These are phyloP conservation scores for Claviceps sp. DNA, from an alignment of 2,329 filamentous ascomycete species.

Conservation along the genomic window DNA sequence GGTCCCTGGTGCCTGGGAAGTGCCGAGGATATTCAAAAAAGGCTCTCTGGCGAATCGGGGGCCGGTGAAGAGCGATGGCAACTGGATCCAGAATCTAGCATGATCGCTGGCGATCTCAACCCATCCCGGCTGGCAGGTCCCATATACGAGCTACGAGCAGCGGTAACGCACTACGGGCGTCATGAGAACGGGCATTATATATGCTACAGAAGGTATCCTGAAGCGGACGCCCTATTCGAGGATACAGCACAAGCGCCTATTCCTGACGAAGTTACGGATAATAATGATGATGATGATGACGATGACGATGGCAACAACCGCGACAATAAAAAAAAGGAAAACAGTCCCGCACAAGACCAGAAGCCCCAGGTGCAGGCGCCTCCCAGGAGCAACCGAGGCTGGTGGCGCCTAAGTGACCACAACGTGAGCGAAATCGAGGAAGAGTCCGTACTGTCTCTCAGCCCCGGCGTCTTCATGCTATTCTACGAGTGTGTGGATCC, in stretches of 20 bases:
- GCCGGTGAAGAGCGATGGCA: constrained; percentile 51
- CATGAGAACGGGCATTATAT: constrained; percentile 96
- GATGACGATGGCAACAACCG: background rate
- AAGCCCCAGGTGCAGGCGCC: background rate
- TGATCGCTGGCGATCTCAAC: constrained; percentile 47
- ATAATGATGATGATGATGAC: background rate
- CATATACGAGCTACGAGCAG: constrained; percentile 67
- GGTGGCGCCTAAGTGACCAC: constrained; percentile 90
- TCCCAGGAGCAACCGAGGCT: constrained; percentile 34
- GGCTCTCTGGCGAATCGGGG: constrained; percentile 9
- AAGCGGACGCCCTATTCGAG: constrained; percentile 3
- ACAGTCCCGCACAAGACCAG: constrained; percentile 6
- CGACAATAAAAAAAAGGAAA: background rate
- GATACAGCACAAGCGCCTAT: background rate
- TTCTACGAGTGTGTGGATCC: constrained; percentile 74
- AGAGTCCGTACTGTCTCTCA: constrained; percentile 57
- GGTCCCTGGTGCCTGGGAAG: constrained; percentile 75
- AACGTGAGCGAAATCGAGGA: constrained; percentile 65
- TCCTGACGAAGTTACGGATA: constrained; percentile 2
- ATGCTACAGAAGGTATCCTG: constrained; percentile 65
- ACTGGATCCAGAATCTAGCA: constrained; percentile 53
- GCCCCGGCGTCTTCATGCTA: constrained; percentile 79
- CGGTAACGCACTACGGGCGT: constrained; percentile 76
- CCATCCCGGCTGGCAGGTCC: constrained; percentile 40
- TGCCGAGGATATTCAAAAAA: constrained; percentile 11